These are phyloP conservation scores for Gloeopeniophorella convolvens DNA, from an alignment of 768 basidiomycete genomes.

Conservation along the genomic window DNA sequence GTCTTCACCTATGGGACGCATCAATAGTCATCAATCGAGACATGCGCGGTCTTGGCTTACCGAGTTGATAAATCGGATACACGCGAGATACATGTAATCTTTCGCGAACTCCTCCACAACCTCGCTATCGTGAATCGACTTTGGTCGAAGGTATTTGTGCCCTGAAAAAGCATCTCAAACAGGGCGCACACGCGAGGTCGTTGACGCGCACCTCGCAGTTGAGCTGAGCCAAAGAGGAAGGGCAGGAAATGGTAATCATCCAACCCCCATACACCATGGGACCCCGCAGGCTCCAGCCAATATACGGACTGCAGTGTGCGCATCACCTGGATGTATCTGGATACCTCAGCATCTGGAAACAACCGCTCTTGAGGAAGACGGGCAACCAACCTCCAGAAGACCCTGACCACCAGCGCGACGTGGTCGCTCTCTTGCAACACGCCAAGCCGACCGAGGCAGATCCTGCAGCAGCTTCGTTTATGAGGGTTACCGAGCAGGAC, in stretches of 20 bases:
- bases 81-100: constrained; percentile 95
- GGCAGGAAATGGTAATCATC: constrained; percentile 97
- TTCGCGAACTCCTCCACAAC: constrained; percentile 87
- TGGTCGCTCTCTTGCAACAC: constrained; percentile 61
- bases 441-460: constrained; percentile 71
- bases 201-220: constrained; percentile 46
- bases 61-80: constrained; percentile 93
- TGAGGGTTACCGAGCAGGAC: neutral
- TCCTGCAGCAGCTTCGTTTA: constrained; percentile 37
- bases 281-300: constrained; percentile 98
- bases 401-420: constrained; percentile 65
- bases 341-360: neutral
- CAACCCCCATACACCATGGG: constrained; percentile 96
- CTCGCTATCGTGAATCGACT: constrained; percentile 87
- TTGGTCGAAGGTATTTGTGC: constrained; percentile 89
- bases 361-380: neutral
- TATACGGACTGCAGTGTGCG: constrained; percentile 86
- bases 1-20: constrained; percentile 69
- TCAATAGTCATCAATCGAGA: no score
- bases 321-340: constrained; percentile 71
- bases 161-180: neutral
- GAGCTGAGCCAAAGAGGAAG: constrained; percentile 82
- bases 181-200: neutral
- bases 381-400: constrained; percentile 74
- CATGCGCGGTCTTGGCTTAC: constrained; percentile 45